phyloP scores from a whole-genome alignment of 2,329 filamentous ascomycete genomes.

The Arthroderma uncinatum region DNA sequence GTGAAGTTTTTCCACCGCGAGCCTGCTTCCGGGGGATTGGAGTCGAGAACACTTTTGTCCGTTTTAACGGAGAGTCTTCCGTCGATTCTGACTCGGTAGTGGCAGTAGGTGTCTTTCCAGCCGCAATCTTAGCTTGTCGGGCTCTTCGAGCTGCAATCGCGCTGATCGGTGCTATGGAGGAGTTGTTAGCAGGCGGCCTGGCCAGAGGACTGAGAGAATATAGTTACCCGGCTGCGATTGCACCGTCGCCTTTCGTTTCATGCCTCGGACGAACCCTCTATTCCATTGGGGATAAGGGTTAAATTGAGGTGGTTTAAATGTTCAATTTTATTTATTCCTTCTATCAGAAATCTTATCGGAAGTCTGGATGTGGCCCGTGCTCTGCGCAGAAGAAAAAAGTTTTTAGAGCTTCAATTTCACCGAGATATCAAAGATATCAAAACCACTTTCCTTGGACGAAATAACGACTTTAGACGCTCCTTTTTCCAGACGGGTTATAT shows the following conservation, averaged over 20 bases:
- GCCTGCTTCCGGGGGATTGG: background rate
- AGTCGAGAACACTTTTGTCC: constrained; percentile 22
- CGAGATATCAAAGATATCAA: background rate
- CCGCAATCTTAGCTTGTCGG: constrained; percentile 22
- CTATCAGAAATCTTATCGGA: background rate
- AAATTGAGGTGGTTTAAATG: background rate
- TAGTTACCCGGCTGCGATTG: constrained; percentile 11
- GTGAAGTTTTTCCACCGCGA: background rate
- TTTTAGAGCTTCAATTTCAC: background rate
- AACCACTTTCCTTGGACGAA: background rate
- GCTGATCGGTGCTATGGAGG: constrained; percentile 23
- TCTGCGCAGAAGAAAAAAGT: constrained; percentile 27
- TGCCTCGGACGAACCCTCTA: background rate
- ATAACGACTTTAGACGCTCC: background rate
- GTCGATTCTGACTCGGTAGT: constrained; percentile 15
- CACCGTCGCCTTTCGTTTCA: constrained; percentile 12
- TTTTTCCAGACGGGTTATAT: background rate
- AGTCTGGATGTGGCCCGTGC: constrained; percentile 29
- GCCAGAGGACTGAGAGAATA: background rate
- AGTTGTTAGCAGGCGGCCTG: background rate
- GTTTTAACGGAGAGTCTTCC: constrained; percentile 28
- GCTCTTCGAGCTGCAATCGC: constrained; percentile 35
- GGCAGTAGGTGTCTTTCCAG: constrained; percentile 16
- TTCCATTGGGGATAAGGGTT: background rate
- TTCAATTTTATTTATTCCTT: background rate